These are phyloP conservation scores for Coriaria nepalensis DNA, from an alignment of 306 rosid genomes.

Conservation along the genomic window DNA sequence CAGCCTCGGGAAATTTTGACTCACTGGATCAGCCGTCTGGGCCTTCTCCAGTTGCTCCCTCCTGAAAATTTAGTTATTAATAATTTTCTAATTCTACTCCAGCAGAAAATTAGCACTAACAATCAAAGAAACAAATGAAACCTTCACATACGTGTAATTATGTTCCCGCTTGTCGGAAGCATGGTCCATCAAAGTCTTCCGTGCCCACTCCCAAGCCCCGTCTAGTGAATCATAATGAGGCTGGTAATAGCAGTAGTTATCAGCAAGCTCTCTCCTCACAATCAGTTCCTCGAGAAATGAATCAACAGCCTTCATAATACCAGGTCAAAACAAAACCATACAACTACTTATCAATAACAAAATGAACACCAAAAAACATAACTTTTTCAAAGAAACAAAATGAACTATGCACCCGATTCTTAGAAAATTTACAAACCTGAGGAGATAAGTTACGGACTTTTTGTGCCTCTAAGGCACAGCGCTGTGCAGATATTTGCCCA, in stretches of 20 bases:
- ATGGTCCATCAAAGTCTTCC: conserved; percentile 70
- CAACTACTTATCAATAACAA: neutral
- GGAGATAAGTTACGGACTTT: conserved; percentile 31
- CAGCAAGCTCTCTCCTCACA: conserved; percentile 84
- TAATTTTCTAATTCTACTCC: conserved; percentile 7
- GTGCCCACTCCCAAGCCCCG: conserved; percentile 99
- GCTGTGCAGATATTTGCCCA: conserved; percentile 81
- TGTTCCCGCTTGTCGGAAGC: conserved; percentile 66
- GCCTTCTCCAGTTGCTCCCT: conserved; percentile 86
- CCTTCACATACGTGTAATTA: conserved; percentile 50
- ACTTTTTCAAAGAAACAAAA: neutral
- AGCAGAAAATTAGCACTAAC: conserved; percentile 8
- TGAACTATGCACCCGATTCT: neutral
- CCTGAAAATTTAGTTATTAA: conserved; percentile 26
- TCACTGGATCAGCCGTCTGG: conserved; percentile 76
- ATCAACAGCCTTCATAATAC: conserved; percentile 55
- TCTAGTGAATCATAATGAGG: conserved; percentile 69
- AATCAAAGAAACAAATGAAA: conserved; percentile 2
- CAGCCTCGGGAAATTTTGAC: conserved; percentile 4
- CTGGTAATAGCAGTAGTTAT: conserved; percentile 81
- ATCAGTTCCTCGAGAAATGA: conserved; percentile 77
- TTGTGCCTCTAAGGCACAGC: conserved; percentile 90
- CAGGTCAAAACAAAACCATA: conserved; percentile 12
- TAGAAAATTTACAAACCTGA: conserved; percentile 34
- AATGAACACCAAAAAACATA: no score